Percentiles rank a stretch among this genome's conserved stretches.
Conservation (phyloP, 805 yeast species). For the Candida anglica region DNA sequence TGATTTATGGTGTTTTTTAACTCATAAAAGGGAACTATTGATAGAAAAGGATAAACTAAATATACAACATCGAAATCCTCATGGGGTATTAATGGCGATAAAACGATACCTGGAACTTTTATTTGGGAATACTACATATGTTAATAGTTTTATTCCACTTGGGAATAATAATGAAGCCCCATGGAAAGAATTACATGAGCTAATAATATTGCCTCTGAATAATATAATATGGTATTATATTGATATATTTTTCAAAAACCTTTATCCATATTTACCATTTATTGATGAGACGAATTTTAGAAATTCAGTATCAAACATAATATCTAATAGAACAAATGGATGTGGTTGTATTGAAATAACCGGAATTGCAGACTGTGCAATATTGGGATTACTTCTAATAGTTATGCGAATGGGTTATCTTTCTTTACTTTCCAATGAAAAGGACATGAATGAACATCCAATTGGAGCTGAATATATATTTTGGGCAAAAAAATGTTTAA, state of each 20-base stretch:
- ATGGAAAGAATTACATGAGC: neutral
- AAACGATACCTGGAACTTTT: constrained; percentile 1
- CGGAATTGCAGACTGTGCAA: constrained; percentile 12
- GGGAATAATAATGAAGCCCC: neutral
- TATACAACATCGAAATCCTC: neutral
- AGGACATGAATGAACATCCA: constrained; percentile 5
- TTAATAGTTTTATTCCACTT: neutral
- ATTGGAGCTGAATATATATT: constrained; percentile 14
- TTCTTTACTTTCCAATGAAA: constrained; percentile 10
- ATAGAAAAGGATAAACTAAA: neutral
- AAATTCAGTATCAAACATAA: constrained; percentile 7
- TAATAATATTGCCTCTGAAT: neutral
- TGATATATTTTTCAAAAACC: constrained; percentile 10
- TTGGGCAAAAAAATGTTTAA: constrained; percentile 12
- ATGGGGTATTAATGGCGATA: neutral
- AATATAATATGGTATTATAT: constrained; percentile 2
- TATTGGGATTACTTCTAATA: constrained; percentile 10
- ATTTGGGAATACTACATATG: neutral
- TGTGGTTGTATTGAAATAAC: too few species aligned
- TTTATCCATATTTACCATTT: constrained; percentile 14
- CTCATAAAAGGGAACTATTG: constrained; percentile 1
- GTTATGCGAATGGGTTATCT: constrained; percentile 13
- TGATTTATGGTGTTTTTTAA: constrained; percentile 2
- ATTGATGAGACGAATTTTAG: constrained; percentile 13
- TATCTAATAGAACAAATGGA: constrained; percentile 6